These are phyloP conservation scores for Xylaria sp. DNA, from an alignment of 495 filamentous ascomycete genomes.

Conservation along the genomic window DNA sequence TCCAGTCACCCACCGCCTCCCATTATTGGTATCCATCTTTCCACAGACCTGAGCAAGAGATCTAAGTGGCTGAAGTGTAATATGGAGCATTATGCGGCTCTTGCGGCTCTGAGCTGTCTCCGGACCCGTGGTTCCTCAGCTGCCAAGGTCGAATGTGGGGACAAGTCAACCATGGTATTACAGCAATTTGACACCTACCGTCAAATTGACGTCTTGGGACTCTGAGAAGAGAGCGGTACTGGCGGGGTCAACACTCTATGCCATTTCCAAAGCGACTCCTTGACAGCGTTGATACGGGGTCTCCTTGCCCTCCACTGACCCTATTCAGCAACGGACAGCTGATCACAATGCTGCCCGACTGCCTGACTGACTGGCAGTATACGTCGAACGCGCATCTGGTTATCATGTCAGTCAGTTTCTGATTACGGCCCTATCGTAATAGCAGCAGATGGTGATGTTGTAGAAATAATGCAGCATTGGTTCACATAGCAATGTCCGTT, in stretches of 20 bases:
- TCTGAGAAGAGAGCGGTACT: not conserved
- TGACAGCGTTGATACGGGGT: not conserved
- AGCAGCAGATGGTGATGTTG: too few relatives aligned
- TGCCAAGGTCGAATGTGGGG: not conserved
- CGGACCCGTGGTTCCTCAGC: not conserved
- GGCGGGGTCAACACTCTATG: not conserved
- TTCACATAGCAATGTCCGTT: too few relatives aligned
- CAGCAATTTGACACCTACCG: not conserved
- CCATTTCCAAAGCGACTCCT: not conserved
- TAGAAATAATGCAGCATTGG: too few relatives aligned
- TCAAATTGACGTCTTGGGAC: not conserved
- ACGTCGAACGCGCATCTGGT: not conserved
- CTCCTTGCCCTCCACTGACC: not conserved
- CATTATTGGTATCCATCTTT: not conserved
- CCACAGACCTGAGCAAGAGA: not conserved
- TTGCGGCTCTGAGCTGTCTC: not conserved
- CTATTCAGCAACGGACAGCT: not conserved
- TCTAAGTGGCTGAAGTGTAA: not conserved
- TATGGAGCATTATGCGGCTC: not conserved
- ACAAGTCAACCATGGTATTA: not conserved
- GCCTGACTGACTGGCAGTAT: not conserved
- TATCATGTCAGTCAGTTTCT: not conserved
- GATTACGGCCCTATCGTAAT: too few relatives aligned
- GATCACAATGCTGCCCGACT: conserved; percentile 19
- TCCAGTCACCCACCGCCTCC: not conserved